Evolutionary conservation across 805 yeast species (phyloP).

Genomic region (Candida ulmi): DNA sequence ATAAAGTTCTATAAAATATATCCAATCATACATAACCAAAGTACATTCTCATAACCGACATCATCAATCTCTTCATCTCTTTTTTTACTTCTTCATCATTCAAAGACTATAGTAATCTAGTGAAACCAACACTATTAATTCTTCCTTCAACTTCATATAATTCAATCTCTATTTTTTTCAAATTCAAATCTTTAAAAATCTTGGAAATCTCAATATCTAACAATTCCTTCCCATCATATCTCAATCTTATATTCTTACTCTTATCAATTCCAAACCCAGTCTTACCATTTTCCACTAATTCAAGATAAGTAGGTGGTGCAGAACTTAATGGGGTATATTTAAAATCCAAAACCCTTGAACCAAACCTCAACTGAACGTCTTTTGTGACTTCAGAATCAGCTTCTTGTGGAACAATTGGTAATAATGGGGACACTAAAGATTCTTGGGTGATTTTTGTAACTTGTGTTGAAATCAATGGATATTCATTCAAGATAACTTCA

Average conservation of each 20-base stretch:
- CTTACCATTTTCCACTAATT: constrained; percentile 73
- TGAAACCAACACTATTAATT: constrained; percentile 5
- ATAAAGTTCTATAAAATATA: too few species aligned
- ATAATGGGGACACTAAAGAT: constrained; percentile 18
- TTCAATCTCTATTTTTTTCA: constrained; percentile 11
- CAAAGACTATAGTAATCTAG: constrained; percentile 19
- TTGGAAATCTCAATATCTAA: constrained; percentile 12
- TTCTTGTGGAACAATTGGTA: constrained; percentile 29
- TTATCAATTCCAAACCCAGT: constrained; percentile 44
- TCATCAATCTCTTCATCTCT: too few species aligned
- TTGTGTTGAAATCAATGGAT: constrained; percentile 55
- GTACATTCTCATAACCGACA: too few species aligned
- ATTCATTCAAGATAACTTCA: constrained; percentile 52
- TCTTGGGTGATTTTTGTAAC: constrained; percentile 19
- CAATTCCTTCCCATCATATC: constrained; percentile 12
- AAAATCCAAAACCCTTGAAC: constrained; percentile 53
- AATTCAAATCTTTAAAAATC: constrained; percentile 15
- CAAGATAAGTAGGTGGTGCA: constrained; percentile 77
- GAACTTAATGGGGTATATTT: constrained; percentile 57
- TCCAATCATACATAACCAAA: too few species aligned
- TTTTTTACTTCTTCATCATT: not conserved
- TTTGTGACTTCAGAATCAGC: constrained; percentile 30
- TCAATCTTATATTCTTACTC: constrained; percentile 12
- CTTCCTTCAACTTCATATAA: constrained; percentile 15
- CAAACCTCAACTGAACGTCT: constrained; percentile 44